These are phyloP conservation scores for Lipomyces yamanashiensis DNA, from an alignment of 805 yeast species.

Conservation along the genomic window DNA sequence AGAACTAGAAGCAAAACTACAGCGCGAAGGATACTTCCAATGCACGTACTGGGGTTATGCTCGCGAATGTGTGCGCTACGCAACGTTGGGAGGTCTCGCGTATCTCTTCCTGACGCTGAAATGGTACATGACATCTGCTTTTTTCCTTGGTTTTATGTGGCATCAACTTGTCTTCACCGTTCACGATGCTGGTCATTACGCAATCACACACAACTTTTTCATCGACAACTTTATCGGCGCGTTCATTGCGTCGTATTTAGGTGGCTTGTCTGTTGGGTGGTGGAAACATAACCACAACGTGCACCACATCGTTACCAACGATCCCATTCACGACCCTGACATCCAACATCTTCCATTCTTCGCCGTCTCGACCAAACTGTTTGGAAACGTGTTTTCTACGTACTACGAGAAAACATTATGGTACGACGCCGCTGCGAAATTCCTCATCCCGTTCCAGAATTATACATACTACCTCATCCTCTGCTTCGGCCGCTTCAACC, in stretches of 20 bases:
- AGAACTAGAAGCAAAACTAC: constrained; percentile 60
- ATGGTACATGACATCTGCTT: constrained; percentile 61
- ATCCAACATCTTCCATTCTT: constrained; percentile 91
- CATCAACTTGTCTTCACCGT: constrained; percentile 87
- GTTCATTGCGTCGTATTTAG: constrained; percentile 73
- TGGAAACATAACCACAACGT: constrained; percentile 94
- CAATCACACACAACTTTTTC: constrained; percentile 80
- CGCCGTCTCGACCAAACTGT: constrained; percentile 75
- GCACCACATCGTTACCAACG: constrained; percentile 90
- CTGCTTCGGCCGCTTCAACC: constrained; percentile 82
- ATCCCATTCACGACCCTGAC: constrained; percentile 93
- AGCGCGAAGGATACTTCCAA: constrained; percentile 64
- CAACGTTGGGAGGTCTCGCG: constrained; percentile 56
- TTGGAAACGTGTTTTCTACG: constrained; percentile 74
- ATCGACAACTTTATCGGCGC: constrained; percentile 76
- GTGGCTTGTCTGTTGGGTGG: constrained; percentile 93
- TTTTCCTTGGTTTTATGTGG: constrained; percentile 77
- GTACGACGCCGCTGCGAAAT: constrained; percentile 69
- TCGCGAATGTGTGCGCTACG: constrained; percentile 68
- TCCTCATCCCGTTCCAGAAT: constrained; percentile 65
- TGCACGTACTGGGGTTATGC: constrained; percentile 76
- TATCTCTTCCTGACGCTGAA: constrained; percentile 54
- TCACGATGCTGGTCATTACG: constrained; percentile 88
- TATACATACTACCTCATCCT: constrained; percentile 77
- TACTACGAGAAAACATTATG: constrained; percentile 70